phyloP scores from a whole-genome alignment of 306 rosid species.

The Pterocarpus santalinus region DNA sequence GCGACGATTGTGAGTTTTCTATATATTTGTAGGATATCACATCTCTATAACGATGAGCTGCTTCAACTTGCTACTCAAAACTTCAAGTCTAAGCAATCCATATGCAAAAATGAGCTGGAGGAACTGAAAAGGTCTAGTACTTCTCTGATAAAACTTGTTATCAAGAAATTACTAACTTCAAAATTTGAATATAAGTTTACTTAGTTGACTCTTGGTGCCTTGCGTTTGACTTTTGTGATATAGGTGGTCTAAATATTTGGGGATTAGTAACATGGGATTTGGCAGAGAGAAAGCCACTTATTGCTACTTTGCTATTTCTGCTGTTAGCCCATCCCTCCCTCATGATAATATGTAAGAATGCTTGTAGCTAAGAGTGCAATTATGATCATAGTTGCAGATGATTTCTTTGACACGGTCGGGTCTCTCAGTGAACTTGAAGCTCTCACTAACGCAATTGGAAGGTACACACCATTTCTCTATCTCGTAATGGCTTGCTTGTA shows the following conservation, averaged over 20 bases:
- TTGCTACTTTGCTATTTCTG: constrained; percentile 60
- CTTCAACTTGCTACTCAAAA: constrained; percentile 55
- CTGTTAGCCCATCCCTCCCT: constrained; percentile 38
- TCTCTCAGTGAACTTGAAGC: constrained; percentile 50
- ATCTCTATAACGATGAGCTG: constrained; percentile 41
- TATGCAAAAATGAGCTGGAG: constrained; percentile 56
- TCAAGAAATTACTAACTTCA: background rate
- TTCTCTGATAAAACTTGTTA: background rate
- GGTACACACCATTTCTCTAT: background rate
- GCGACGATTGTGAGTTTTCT: background rate
- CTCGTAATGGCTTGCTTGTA: too few relatives aligned
- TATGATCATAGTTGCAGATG: constrained; percentile 64
- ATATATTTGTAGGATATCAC: constrained; percentile 46
- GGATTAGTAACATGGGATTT: constrained; percentile 62
- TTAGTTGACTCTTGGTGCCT: background rate
- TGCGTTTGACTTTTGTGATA: background rate
- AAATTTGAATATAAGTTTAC: background rate
- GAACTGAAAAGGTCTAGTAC: constrained; percentile 52
- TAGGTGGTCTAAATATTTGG: constrained; percentile 59
- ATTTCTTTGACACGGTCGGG: constrained; percentile 64
- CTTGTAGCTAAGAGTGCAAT: constrained; percentile 57
- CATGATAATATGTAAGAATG: constrained; percentile 49
- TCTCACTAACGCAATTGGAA: constrained; percentile 56
- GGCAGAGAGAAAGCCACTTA: constrained; percentile 68
- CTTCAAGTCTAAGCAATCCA: constrained; percentile 51